Evolutionary conservation across 2,329 filamentous ascomycete genomes (phyloP).

Genomic region (Graphium sp.): DNA sequence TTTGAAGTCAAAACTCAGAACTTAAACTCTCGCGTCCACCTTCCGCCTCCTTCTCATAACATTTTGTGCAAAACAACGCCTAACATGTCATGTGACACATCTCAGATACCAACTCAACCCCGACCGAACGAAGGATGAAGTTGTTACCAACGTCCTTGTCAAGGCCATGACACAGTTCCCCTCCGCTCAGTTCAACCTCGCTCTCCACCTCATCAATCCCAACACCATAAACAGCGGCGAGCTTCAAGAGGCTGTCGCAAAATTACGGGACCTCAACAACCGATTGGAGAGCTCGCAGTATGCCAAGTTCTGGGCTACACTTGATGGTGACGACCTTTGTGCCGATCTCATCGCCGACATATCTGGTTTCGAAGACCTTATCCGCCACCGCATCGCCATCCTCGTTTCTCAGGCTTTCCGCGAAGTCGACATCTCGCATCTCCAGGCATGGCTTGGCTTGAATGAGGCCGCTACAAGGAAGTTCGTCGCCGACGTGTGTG

Average conservation of each 20-base stretch:
- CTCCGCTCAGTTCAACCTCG: slow-evolving; percentile 84
- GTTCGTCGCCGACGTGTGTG: slow-evolving; percentile 72
- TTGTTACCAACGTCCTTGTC: slow-evolving; percentile 97
- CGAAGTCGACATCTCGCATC: slow-evolving; percentile 48
- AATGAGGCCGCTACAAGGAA: slow-evolving; percentile 51
- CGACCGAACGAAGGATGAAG: slow-evolving; percentile 89
- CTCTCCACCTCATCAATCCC: slow-evolving; percentile 82
- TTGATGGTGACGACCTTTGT: slow-evolving; percentile 89
- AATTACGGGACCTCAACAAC: slow-evolving; percentile 69
- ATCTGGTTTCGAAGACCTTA: slow-evolving; percentile 82
- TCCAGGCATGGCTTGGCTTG: slow-evolving; percentile 64
- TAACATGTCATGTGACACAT: background rate
- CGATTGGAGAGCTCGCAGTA: slow-evolving; percentile 87
- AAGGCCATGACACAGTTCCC: slow-evolving; percentile 97
- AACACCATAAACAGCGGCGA: slow-evolving; percentile 50
- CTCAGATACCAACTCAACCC: slow-evolving; percentile 99
- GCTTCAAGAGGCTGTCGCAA: slow-evolving; percentile 78
- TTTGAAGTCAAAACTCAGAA: slow-evolving; percentile 45
- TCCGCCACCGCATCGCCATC: slow-evolving; percentile 77
- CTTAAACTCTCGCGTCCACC: slow-evolving; percentile 42
- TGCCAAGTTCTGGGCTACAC: slow-evolving; percentile 77
- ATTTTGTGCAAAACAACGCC: slow-evolving; percentile 2
- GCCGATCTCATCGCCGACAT: slow-evolving; percentile 92
- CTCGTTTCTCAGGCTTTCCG: slow-evolving; percentile 71
- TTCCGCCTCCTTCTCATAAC: background rate